These are phyloP conservation scores for Datisca glomerata DNA, from an alignment of 306 rosid species.

Conservation along the genomic window DNA sequence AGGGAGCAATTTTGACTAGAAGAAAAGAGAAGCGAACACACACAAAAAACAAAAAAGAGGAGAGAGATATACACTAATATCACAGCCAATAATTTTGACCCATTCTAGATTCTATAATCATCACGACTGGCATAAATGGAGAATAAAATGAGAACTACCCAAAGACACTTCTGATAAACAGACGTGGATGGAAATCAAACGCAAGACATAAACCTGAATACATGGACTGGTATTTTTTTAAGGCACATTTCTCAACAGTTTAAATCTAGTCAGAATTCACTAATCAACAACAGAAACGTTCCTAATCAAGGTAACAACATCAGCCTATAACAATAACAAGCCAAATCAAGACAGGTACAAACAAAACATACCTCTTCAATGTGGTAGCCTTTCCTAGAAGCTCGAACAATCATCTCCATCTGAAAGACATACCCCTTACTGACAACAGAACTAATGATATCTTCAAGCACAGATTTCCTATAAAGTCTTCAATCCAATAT, in stretches of 20 bases:
- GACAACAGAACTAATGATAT: slow-evolving; percentile 77
- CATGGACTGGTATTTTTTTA: too few species aligned
- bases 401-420: slow-evolving; percentile 98
- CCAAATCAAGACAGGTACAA: neutral
- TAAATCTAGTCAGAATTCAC: neutral
- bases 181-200: neutral
- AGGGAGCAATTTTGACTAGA: too few species aligned
- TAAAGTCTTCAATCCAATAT: slow-evolving; percentile 51
- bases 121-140: too few species aligned
- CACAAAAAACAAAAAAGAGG: too few species aligned
- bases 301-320: slow-evolving; percentile 4
- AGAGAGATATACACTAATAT: too few species aligned
- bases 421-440: slow-evolving; percentile 97
- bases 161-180: neutral
- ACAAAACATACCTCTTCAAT: slow-evolving; percentile 66
- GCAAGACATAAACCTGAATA: neutral
- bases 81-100: too few species aligned
- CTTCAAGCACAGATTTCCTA: slow-evolving; percentile 78
- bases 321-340: slow-evolving; percentile 10
- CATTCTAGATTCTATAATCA: too few species aligned
- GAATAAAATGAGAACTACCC: too few species aligned
- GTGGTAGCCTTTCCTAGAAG: slow-evolving; percentile 82
- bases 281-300: neutral
- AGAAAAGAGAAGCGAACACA: too few species aligned
- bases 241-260: neutral